These are phyloP conservation scores for Backusella circina DNA, from an alignment of 192 early-diverging fungal genomes.

Conservation along the genomic window DNA sequence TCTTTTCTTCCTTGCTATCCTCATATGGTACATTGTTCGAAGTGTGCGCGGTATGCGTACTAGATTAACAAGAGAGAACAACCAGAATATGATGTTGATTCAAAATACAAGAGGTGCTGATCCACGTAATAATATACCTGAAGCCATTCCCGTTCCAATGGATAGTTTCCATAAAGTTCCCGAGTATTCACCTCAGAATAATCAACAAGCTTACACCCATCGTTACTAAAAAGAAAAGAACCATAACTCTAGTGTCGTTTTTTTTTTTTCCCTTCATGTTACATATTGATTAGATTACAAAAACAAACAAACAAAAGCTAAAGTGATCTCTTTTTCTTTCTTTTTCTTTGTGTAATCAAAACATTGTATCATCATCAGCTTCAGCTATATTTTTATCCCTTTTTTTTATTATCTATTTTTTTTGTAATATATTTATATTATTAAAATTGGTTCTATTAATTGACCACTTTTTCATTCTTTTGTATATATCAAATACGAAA, in stretches of 20 bases:
- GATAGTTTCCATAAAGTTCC: slow-evolving; percentile 10
- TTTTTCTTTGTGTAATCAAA: background rate
- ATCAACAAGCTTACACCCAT: slow-evolving; percentile 7
- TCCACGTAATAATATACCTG: background rate
- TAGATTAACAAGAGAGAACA: slow-evolving; percentile 15
- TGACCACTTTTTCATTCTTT: background rate
- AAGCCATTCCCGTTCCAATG: slow-evolving; percentile 12
- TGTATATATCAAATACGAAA: background rate
- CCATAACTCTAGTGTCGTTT: background rate
- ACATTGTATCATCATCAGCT: background rate
- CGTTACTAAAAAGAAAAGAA: slow-evolving; percentile 11
- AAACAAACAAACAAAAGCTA: background rate
- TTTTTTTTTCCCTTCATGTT: background rate
- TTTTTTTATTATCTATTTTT: background rate
- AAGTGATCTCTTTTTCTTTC: background rate
- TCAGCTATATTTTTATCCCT: background rate
- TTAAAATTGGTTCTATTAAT: background rate
- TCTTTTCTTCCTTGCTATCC: slow-evolving; percentile 9
- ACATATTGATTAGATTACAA: background rate
- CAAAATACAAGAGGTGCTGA: slow-evolving; percentile 2
- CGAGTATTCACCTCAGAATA: background rate
- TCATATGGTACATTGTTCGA: slow-evolving; percentile 22
- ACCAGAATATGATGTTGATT: slow-evolving; percentile 22
- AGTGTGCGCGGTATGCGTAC: slow-evolving; percentile 23
- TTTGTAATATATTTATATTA: background rate